phyloP scores from a whole-genome alignment of 169 alveolate species.

The Eimeria acervulina region DNA sequence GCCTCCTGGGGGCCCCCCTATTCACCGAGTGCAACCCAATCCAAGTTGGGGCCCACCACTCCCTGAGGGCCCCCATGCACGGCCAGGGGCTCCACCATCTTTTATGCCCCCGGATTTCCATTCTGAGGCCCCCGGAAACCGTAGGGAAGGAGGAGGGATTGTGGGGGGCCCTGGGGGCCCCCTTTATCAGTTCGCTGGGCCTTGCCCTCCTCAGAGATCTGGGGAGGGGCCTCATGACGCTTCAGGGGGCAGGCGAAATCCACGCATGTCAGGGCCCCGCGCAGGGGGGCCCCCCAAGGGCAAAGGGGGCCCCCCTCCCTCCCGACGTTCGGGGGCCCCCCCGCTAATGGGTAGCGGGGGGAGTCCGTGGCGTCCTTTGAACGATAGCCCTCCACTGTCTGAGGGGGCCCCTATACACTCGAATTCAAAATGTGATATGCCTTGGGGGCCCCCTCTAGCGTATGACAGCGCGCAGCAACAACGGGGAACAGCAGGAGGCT shows the following conservation, averaged over 20 bases:
- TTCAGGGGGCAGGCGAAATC: not conserved
- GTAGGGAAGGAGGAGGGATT: conserved; percentile 2
- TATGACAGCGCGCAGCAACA: conserved; percentile 69
- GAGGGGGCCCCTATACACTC: not conserved
- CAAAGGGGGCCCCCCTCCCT: conserved; percentile 24
- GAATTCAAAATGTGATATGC: not conserved
- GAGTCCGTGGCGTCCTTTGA: conserved; percentile 1
- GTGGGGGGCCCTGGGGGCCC: not conserved
- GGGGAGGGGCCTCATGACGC: conserved; percentile 4
- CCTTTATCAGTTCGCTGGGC: not conserved
- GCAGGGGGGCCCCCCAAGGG: conserved; percentile 49
- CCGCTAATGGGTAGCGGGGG: not conserved
- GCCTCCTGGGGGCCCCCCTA: conserved; percentile 56
- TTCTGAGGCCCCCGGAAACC: not conserved
- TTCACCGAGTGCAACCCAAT: not conserved
- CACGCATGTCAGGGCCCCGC: not conserved
- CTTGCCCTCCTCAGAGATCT: conserved; percentile 31
- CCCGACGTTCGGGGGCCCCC: not conserved
- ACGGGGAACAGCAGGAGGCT: not conserved
- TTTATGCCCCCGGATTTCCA: not conserved
- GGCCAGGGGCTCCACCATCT: not conserved
- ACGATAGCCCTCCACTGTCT: not conserved
- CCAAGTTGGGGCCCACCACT: conserved; percentile 62
- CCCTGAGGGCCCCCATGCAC: not conserved
- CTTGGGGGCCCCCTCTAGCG: conserved; percentile 3